Percentiles rank a stretch among this genome's conserved stretches.
phyloP scores from a whole-genome alignment of 106 monocot genomes.

The Gastrodia elata region DNA sequence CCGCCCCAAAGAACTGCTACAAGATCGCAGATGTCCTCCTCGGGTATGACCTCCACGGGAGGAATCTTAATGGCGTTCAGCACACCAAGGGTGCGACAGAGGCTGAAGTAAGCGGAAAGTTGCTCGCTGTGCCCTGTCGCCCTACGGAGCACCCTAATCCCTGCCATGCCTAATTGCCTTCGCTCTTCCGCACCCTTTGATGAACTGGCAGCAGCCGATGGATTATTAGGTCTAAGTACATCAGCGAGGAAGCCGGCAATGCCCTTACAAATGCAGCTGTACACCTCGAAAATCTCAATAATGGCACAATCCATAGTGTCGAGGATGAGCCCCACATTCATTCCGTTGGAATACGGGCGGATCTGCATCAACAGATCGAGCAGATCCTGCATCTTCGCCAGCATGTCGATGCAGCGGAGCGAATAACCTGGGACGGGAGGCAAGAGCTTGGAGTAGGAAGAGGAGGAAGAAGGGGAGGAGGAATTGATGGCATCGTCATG shows the following conservation, averaged over 20 bases:
- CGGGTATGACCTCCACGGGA: conserved; percentile 42
- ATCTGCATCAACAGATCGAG: conserved; percentile 71
- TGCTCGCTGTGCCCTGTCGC: conserved; percentile 41
- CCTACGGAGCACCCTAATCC: conserved; percentile 42
- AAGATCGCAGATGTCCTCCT: conserved; percentile 64
- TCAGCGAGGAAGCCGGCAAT: conserved; percentile 37
- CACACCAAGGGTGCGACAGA: conserved; percentile 56
- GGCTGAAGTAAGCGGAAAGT: conserved; percentile 45
- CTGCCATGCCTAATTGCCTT: conserved; percentile 15
- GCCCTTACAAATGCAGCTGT: conserved; percentile 59
- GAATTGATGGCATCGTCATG: not conserved
- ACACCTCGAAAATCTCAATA: conserved; percentile 73
- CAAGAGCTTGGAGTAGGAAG: not conserved
- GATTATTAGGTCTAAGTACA: conserved; percentile 12
- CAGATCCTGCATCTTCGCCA: conserved; percentile 37
- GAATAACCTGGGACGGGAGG: not conserved
- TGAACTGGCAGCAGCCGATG: not conserved
- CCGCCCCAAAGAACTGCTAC: conserved; percentile 25
- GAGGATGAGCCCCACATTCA: conserved; percentile 43
- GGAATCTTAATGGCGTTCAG: conserved; percentile 47
- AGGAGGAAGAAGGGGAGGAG: not conserved
- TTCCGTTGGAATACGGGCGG: conserved; percentile 49
- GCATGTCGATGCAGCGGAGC: conserved; percentile 2
- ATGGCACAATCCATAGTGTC: conserved; percentile 76
- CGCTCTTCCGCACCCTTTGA: not conserved